These are phyloP conservation scores for Angomonas desouzai DNA, from an alignment of 208 protist genomes.

Conservation along the genomic window DNA sequence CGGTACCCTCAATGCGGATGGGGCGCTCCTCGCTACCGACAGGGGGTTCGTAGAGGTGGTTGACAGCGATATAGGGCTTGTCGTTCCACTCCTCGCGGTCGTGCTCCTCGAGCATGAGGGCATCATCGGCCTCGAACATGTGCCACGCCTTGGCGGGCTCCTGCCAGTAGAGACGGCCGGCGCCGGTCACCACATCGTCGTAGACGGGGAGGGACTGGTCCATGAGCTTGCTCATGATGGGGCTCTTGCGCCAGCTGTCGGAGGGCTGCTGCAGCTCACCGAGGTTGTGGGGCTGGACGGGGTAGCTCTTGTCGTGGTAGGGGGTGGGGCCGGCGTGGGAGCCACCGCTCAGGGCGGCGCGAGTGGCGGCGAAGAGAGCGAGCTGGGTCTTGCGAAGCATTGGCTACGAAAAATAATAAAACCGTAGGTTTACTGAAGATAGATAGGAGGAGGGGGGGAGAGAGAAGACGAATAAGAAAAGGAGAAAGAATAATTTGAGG, in stretches of 20 bases:
- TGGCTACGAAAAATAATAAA: conserved; percentile 11
- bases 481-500: no score
- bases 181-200: conserved; percentile 80
- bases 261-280: conserved; percentile 76
- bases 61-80: conserved; percentile 81
- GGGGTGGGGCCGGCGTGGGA: conserved; percentile 50
- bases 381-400: conserved; percentile 81
- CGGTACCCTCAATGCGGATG: conserved; percentile 78
- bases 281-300: conserved; percentile 77
- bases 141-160: conserved; percentile 85
- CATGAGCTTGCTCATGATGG: conserved; percentile 87
- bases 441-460: neutral
- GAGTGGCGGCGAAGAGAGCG: conserved; percentile 57
- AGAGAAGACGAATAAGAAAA: conserved; percentile 5
- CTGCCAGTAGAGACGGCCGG: conserved; percentile 83
- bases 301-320: conserved; percentile 85
- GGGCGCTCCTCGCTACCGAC: conserved; percentile 84
- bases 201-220: conserved; percentile 83
- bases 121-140: conserved; percentile 85
- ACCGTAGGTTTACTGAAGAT: no score
- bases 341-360: conserved; percentile 49
- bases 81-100: conserved; percentile 91
- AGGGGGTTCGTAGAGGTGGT: conserved; percentile 88
- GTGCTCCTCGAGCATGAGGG: conserved; percentile 88
- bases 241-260: conserved; percentile 80